These are phyloP conservation scores for Fennellomyces sp. DNA, from an alignment of 371 early-diverging fungal species.

Conservation along the genomic window DNA sequence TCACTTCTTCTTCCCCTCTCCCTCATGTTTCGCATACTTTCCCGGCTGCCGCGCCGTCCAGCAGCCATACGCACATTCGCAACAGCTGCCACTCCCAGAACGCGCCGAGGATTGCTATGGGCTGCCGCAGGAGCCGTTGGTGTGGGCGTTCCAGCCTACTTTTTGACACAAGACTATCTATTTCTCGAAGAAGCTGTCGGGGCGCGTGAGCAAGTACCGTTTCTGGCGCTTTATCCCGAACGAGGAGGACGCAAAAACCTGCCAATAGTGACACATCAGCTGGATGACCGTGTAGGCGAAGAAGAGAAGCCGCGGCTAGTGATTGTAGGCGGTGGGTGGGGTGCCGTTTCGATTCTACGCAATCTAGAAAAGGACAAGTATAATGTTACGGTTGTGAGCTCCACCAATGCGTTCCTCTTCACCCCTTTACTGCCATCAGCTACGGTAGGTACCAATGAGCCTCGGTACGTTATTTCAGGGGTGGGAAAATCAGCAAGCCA, in stretches of 20 bases:
- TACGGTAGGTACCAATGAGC: slow-evolving; percentile 76
- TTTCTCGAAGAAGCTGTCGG: slow-evolving; percentile 19
- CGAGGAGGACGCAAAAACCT: slow-evolving; percentile 39
- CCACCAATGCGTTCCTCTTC: slow-evolving; percentile 86
- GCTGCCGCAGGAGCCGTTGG: neutral
- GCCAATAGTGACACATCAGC: slow-evolving; percentile 29
- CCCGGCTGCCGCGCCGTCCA: too few species aligned
- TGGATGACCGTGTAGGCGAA: slow-evolving; percentile 30
- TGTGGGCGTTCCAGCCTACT: neutral
- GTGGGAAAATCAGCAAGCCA: neutral
- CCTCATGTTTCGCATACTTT: too few species aligned
- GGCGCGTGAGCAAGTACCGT: slow-evolving; percentile 28
- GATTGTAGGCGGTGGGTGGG: slow-evolving; percentile 83
- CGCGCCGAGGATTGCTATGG: neutral
- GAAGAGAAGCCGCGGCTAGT: slow-evolving; percentile 65
- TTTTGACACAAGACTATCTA: slow-evolving; percentile 4
- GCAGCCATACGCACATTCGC: neutral
- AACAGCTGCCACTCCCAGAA: neutral
- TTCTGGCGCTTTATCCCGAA: slow-evolving; percentile 37
- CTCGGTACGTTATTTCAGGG: slow-evolving; percentile 43
- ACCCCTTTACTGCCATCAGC: slow-evolving; percentile 84
- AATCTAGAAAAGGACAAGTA: slow-evolving; percentile 71
- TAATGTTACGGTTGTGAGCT: slow-evolving; percentile 71
- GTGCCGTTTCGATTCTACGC: slow-evolving; percentile 60
- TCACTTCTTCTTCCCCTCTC: too few species aligned